Percentiles rank a stretch among this genome's conserved stretches.
Evolutionary conservation across 805 yeast species (phyloP).

Genomic region (Metschnikowia amazonensis): DNA sequence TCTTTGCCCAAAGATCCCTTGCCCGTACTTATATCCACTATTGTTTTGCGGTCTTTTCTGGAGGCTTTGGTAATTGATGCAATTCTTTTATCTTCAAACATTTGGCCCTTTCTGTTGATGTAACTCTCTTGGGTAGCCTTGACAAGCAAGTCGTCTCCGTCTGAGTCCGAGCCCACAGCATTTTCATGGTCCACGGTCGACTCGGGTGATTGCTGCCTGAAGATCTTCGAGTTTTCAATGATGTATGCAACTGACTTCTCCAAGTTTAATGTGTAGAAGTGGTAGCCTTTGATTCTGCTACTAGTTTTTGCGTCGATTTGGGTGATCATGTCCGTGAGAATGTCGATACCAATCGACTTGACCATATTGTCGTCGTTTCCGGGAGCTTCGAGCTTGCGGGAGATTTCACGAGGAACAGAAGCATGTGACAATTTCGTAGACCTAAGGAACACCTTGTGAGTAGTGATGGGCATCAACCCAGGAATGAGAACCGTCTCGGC

Average conservation of each 20-base stretch:
- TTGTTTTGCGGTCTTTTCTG: slow-evolving; percentile 44
- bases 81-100: slow-evolving; percentile 30
- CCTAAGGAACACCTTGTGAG: slow-evolving; percentile 74
- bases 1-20: slow-evolving; percentile 81
- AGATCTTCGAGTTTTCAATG: slow-evolving; percentile 49
- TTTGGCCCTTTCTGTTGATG: slow-evolving; percentile 30
- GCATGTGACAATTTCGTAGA: slow-evolving; percentile 91
- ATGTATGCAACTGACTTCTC: slow-evolving; percentile 90
- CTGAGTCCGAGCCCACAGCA: slow-evolving; percentile 41
- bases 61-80: slow-evolving; percentile 26
- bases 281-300: slow-evolving; percentile 73
- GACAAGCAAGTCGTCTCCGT: slow-evolving; percentile 20
- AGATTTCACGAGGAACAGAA: slow-evolving; percentile 58
- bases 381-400: slow-evolving; percentile 51
- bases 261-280: slow-evolving; percentile 86
- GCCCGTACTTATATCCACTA: slow-evolving; percentile 78
- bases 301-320: slow-evolving; percentile 50
- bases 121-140: slow-evolving; percentile 19
- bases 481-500: slow-evolving; percentile 64
- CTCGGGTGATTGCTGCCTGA: neutral
- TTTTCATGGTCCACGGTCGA: slow-evolving; percentile 26
- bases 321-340: slow-evolving; percentile 60
- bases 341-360: slow-evolving; percentile 75
- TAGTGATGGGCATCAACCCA: slow-evolving; percentile 89
- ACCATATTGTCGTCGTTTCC: slow-evolving; percentile 72